These are phyloP conservation scores for Aspergillus ellipticus DNA, from an alignment of 495 filamentous ascomycete genomes.

Conservation along the genomic window DNA sequence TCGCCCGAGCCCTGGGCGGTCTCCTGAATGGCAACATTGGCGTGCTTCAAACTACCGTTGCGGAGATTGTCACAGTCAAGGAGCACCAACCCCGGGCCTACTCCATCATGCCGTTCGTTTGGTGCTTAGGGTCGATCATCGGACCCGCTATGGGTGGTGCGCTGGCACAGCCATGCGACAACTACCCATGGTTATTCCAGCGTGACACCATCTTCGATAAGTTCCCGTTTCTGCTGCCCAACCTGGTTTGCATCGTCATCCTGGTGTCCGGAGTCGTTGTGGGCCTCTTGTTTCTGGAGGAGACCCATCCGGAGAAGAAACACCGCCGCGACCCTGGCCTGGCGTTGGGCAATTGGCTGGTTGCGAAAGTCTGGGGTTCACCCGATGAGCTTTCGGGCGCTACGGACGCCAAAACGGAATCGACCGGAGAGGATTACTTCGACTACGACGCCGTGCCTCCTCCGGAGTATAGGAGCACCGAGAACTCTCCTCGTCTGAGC, in stretches of 20 bases:
- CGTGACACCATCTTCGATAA: constrained; percentile 72
- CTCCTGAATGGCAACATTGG: constrained; percentile 95
- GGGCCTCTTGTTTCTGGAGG: constrained; percentile 87
- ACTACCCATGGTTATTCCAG: constrained; percentile 72
- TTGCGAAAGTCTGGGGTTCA: constrained; percentile 46
- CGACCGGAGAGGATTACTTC: constrained; percentile 45
- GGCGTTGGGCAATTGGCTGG: constrained; percentile 71
- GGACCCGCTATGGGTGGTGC: constrained; percentile 88
- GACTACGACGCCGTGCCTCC: constrained; percentile 56
- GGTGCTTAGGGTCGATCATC: constrained; percentile 91
- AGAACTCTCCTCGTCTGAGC: constrained; percentile 57
- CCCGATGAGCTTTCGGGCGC: constrained; percentile 33
- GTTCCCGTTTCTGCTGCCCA: constrained; percentile 91
- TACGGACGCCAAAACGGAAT: constrained; percentile 25
- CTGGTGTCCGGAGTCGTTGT: constrained; percentile 75
- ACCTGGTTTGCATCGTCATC: constrained; percentile 80
- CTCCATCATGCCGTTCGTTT: constrained; percentile 95
- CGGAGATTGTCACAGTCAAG: constrained; percentile 85
- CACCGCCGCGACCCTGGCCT: constrained; percentile 69
- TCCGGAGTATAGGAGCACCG: constrained; percentile 62
- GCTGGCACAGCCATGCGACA: constrained; percentile 79
- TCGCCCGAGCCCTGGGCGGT: constrained; percentile 85
- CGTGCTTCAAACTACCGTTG: constrained; percentile 91
- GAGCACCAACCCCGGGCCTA: constrained; percentile 91
- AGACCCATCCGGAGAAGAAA: constrained; percentile 87